Conservation (phyloP, 1,284 basidiomycete species). For the Apiotrichum porosum region DNA sequence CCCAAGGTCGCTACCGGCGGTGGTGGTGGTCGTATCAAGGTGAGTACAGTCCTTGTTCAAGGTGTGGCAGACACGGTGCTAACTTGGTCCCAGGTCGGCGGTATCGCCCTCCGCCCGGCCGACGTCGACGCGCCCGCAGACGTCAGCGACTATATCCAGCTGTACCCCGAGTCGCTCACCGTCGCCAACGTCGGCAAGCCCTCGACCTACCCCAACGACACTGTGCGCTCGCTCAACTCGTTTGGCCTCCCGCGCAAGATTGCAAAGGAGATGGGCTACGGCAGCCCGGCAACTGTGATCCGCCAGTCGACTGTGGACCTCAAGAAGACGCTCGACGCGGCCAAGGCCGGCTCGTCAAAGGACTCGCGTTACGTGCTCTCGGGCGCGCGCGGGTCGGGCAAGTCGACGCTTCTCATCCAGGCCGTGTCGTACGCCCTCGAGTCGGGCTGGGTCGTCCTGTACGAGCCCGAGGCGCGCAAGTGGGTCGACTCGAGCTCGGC, state of each 20-base stretch:
- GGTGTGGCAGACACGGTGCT: no score
- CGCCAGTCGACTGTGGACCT: conserved; percentile 41
- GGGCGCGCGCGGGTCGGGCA: conserved; percentile 75
- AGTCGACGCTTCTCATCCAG: conserved; percentile 77
- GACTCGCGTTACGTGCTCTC: conserved; percentile 24
- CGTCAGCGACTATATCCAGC: conserved; percentile 26
- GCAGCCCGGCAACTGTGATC: conserved; percentile 37
- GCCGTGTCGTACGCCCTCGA: conserved; percentile 66
- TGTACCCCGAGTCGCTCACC: conserved; percentile 27
- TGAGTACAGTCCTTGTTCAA: neutral
- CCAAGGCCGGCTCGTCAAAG: conserved; percentile 13
- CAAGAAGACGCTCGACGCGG: conserved; percentile 25
- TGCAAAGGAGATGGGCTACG: conserved; percentile 33
- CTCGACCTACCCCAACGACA: conserved; percentile 27
- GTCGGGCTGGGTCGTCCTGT: conserved; percentile 77
- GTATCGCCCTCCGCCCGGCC: conserved; percentile 22
- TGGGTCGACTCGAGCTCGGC: conserved; percentile 73
- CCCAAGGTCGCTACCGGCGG: neutral
- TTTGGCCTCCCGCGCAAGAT: conserved; percentile 40
- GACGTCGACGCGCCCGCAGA: conserved; percentile 27
- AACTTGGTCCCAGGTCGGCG: conserved; percentile 5
- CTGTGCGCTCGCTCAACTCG: conserved; percentile 28
- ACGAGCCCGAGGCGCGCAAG: conserved; percentile 70
- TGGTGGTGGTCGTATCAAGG: conserved; percentile 2
- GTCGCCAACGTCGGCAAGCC: conserved; percentile 31